Conservation (phyloP, 768 basidiomycete species). For the Lyophyllum semitale region DNA sequence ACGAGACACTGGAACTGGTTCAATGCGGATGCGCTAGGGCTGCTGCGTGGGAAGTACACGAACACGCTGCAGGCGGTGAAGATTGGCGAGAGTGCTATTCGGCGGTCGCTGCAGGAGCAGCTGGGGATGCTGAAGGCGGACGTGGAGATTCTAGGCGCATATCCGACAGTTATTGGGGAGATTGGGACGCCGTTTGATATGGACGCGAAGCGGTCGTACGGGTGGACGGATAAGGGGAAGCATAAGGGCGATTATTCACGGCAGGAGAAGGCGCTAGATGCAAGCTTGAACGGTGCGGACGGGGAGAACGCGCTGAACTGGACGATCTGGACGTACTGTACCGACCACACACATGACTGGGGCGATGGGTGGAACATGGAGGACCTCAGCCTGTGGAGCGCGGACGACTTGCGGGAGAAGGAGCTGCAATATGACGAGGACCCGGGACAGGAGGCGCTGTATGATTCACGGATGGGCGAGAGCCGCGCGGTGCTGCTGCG, state of each 20-base stretch:
- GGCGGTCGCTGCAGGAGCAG: constrained; percentile 80
- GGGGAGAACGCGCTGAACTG: constrained; percentile 75
- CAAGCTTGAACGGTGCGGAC: constrained; percentile 77
- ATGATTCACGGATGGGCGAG: constrained; percentile 25
- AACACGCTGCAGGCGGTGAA: constrained; percentile 70
- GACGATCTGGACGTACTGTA: constrained; percentile 88
- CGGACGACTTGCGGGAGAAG: constrained; percentile 58
- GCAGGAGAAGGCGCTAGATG: constrained; percentile 87
- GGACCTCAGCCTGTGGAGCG: constrained; percentile 87
- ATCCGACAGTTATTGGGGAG: constrained; percentile 93
- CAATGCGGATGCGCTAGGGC: constrained; percentile 92
- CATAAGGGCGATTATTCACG: constrained; percentile 72
- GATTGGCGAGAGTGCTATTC: constrained; percentile 82
- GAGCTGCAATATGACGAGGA: constrained; percentile 21
- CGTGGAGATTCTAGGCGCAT: constrained; percentile 62
- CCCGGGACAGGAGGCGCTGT: constrained; percentile 16
- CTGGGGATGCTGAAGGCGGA: constrained; percentile 79
- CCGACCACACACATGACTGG: constrained; percentile 83
- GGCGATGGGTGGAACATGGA: constrained; percentile 98
- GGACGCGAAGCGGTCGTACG: constrained; percentile 86
- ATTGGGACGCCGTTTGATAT: constrained; percentile 95
- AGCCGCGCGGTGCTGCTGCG: constrained; percentile 42
- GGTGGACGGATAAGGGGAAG: constrained; percentile 68
- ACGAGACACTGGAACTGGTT: constrained; percentile 93
- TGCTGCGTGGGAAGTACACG: constrained; percentile 83